Conservation (phyloP, 306 rosid species). For the Rubus parviflorus region DNA sequence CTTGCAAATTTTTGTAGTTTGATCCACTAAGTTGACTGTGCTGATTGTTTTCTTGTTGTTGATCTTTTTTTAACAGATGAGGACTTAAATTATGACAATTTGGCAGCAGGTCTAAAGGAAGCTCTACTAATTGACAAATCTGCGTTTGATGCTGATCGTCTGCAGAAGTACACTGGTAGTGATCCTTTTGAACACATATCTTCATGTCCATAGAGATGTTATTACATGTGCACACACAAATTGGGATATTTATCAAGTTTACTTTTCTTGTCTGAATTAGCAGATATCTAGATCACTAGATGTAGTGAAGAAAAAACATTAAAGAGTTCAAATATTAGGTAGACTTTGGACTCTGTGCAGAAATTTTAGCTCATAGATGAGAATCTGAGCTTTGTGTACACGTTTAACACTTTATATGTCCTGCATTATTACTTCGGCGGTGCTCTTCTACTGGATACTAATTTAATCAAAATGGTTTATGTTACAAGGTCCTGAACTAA, state of each 20-base stretch:
- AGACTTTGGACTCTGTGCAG: background rate
- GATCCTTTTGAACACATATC: conserved; percentile 22
- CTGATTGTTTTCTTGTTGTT: conserved; percentile 4
- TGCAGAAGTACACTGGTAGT: conserved; percentile 82
- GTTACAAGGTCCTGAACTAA: conserved; percentile 69
- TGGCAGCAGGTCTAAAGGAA: conserved; percentile 80
- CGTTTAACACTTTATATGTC: background rate
- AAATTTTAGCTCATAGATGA: background rate
- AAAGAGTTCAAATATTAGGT: background rate
- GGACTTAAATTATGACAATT: conserved; percentile 78
- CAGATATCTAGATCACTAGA: background rate
- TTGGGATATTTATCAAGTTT: background rate
- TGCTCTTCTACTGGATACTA: background rate
- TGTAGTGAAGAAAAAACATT: background rate
- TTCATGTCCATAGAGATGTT: conserved; percentile 9
- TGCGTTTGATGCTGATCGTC: conserved; percentile 81
- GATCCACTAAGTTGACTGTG: background rate
- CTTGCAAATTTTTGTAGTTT: background rate
- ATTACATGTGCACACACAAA: background rate
- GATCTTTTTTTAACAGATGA: conserved; percentile 44
- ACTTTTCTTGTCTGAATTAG: background rate
- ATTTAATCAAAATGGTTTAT: conserved; percentile 25
- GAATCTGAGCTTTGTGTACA: background rate
- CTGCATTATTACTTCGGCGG: background rate
- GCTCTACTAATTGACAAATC: conserved; percentile 76